phyloP scores from a whole-genome alignment of 306 rosid genomes.

The Gastrolobium villosum region DNA sequence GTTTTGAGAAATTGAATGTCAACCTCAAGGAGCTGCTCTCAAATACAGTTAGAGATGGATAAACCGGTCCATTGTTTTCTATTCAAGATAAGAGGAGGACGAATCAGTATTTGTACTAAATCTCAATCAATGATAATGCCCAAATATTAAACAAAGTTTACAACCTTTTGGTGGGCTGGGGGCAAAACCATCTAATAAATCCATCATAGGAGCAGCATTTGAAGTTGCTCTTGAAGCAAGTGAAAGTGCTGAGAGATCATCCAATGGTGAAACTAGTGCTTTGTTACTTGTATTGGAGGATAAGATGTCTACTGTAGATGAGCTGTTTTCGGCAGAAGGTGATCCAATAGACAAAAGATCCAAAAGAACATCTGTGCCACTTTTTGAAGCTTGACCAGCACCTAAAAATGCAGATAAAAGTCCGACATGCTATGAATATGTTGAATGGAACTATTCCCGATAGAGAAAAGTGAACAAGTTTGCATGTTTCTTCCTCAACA shows the following conservation, averaged over 20 bases:
- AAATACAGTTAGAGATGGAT: conserved; percentile 85
- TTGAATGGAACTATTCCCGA: conserved; percentile 34
- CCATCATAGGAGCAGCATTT: conserved; percentile 72
- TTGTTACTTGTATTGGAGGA: conserved; percentile 62
- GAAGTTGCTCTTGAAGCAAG: conserved; percentile 64
- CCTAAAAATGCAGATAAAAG: conserved; percentile 59
- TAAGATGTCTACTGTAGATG: conserved; percentile 66
- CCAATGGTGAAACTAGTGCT: conserved; percentile 66
- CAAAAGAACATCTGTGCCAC: conserved; percentile 82
- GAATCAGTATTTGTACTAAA: conserved; percentile 46
- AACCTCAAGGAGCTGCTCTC: conserved; percentile 91
- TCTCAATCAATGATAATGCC: conserved; percentile 34
- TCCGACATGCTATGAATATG: conserved; percentile 31
- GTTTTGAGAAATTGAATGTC: conserved; percentile 81
- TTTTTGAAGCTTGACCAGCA: conserved; percentile 59
- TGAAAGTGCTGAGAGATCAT: conserved; percentile 72
- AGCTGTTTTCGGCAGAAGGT: conserved; percentile 63
- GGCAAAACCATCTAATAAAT: conserved; percentile 78
- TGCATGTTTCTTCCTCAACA: conserved; percentile 37
- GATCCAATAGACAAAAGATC: conserved; percentile 90
- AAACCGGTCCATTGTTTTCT: conserved; percentile 79
- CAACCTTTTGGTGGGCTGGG: conserved; percentile 64
- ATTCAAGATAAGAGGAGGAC: conserved; percentile 47
- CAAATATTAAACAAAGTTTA: conserved; percentile 43
- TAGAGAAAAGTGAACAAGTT: conserved; percentile 17